phyloP scores from a whole-genome alignment of 2,329 filamentous ascomycete species.

The Ophiostoma novo-ulmi region DNA sequence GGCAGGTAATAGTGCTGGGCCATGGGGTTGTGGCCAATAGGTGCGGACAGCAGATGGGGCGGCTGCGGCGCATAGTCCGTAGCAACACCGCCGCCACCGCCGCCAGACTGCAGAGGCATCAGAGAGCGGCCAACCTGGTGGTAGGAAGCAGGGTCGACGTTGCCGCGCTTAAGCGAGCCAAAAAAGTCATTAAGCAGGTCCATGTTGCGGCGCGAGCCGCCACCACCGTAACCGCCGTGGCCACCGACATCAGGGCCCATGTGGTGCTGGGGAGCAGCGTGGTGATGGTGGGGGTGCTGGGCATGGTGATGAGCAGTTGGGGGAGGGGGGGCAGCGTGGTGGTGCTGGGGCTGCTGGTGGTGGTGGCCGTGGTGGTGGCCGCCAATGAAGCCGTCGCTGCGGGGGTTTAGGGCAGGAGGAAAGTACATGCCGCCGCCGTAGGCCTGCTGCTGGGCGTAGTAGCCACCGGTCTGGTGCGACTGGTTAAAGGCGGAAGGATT shows the following conservation, averaged over 20 bases:
- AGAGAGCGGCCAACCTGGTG: constrained; percentile 85
- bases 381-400: constrained; percentile 55
- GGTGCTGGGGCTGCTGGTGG: constrained; percentile 20
- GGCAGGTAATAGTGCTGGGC: constrained; percentile 83
- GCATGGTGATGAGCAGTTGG: constrained; percentile 18
- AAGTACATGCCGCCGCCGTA: constrained; percentile 68
- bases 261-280: constrained; percentile 21
- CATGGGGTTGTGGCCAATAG: constrained; percentile 52
- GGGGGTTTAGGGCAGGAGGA: constrained; percentile 53
- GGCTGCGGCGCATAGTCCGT: constrained; percentile 54
- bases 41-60: constrained; percentile 46
- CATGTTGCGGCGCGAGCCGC: constrained; percentile 67
- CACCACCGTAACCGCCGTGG: constrained; percentile 7
- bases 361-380: constrained; percentile 37
- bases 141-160: constrained; percentile 86
- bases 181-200: constrained; percentile 94
- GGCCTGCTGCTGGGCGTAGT: constrained; percentile 54
- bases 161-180: constrained; percentile 80
- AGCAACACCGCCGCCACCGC: constrained; percentile 39
- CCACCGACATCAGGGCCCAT: constrained; percentile 12
- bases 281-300: constrained; percentile 16
- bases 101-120: constrained; percentile 64
- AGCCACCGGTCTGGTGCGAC: constrained; percentile 53
- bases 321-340: constrained; percentile 3
- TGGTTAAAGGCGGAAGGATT: constrained; percentile 49